phyloP scores from a whole-genome alignment of 73 alveolate species.

The Paramecium caudatum region DNA sequence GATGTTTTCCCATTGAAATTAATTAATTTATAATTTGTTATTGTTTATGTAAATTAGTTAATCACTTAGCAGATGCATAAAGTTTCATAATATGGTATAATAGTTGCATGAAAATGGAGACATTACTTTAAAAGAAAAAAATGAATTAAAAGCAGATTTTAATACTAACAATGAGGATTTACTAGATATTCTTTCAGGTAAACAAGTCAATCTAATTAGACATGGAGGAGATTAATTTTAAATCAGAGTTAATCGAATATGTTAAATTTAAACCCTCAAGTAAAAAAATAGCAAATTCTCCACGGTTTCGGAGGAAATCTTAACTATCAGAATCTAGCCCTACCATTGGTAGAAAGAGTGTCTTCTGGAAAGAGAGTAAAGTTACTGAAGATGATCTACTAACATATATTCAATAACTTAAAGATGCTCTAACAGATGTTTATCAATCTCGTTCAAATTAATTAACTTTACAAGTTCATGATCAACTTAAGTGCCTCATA shows the following conservation, averaged over 20 bases:
- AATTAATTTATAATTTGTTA: background rate
- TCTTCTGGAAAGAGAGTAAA: constrained; percentile 14
- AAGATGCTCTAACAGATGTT: constrained; percentile 1
- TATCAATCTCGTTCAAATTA: constrained; percentile 10
- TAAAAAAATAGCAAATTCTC: constrained; percentile 20
- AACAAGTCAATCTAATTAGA: background rate
- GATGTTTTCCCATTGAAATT: constrained; percentile 41
- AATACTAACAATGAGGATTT: background rate
- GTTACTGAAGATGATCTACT: constrained; percentile 39
- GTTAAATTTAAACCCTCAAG: background rate
- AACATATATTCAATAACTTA: background rate
- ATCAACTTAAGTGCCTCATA: constrained; percentile 10
- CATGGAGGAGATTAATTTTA: background rate
- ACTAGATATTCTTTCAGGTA: background rate
- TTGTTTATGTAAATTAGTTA: background rate
- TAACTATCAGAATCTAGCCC: constrained; percentile 48
- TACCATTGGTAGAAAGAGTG: background rate
- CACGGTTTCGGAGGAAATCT: constrained; percentile 16
- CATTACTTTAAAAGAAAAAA: constrained; percentile 29
- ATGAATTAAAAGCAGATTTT: background rate
- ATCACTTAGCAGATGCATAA: constrained; percentile 35
- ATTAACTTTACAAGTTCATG: constrained; percentile 19
- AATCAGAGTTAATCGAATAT: constrained; percentile 6
- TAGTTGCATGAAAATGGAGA: background rate
- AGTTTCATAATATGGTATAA: constrained; percentile 17